These are phyloP conservation scores for Capsella rubella DNA, from an alignment of 441 rosid species.

Conservation along the genomic window DNA sequence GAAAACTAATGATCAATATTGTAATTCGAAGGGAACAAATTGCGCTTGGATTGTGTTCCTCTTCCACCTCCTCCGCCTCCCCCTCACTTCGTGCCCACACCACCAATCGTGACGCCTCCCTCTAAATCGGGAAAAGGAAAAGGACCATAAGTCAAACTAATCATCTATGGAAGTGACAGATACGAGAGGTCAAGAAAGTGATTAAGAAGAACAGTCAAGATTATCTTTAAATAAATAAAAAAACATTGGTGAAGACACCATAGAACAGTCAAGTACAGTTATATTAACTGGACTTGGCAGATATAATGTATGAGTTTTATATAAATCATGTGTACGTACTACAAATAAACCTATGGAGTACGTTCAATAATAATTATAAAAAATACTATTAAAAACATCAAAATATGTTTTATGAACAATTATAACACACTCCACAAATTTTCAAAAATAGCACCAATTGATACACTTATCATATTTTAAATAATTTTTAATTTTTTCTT, in stretches of 20 bases:
- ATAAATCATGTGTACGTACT: too few species aligned
- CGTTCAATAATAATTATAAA: too few species aligned
- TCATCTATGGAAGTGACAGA: not conserved
- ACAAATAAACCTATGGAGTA: too few species aligned
- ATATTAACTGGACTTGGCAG: not conserved
- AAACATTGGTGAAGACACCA: not conserved
- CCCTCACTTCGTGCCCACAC: not conserved
- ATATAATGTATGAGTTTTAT: too few species aligned
- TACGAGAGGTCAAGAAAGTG: not conserved
- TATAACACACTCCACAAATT: too few species aligned
- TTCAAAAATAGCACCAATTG: too few species aligned
- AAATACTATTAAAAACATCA: too few species aligned
- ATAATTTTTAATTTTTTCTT: too few species aligned
- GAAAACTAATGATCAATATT: too few species aligned
- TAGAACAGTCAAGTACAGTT: not conserved
- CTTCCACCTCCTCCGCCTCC: not conserved
- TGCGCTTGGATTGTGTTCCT: not conserved
- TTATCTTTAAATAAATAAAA: too few species aligned
- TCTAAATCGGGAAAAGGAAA: slow-evolving; percentile 36
- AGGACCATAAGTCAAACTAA: slow-evolving; percentile 28
- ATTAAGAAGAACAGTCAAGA: not conserved
- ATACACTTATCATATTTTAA: too few species aligned
- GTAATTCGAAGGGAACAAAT: not conserved
- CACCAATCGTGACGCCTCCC: slow-evolving; percentile 18
- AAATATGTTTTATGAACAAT: too few species aligned